A percentile compares a stretch with the other conserved stretches of the same genome.
phyloP scores from a whole-genome alignment of 2,329 filamentous ascomycete species.

The Albophoma yamanashiensis region DNA sequence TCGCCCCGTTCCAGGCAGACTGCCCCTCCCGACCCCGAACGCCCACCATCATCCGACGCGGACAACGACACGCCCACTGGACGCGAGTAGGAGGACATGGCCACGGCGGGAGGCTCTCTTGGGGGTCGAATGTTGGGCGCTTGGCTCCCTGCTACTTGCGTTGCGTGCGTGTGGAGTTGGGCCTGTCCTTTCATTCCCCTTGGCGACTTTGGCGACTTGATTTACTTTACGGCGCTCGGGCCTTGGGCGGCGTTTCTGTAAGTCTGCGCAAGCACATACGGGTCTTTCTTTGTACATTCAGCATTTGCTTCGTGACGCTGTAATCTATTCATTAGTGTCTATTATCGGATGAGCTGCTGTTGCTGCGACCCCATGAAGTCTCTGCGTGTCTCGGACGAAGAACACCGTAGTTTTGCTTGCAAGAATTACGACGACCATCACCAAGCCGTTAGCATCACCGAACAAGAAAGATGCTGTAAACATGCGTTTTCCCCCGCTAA shows the following conservation, averaged over 20 bases:
- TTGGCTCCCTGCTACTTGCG: neutral
- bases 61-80: neutral
- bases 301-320: constrained; percentile 31
- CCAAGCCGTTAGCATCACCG: neutral
- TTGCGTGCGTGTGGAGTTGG: constrained; percentile 4
- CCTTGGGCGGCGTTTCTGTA: constrained; percentile 9
- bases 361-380: neutral
- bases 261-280: constrained; percentile 11
- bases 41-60: neutral
- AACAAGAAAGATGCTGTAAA: neutral
- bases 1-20: constrained; percentile 11
- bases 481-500: neutral
- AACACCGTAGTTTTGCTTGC: neutral
- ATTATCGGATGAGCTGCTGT: constrained; percentile 11
- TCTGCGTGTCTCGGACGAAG: neutral
- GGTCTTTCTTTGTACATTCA: constrained; percentile 17
- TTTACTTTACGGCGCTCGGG: neutral
- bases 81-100: neutral
- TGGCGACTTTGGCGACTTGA: neutral
- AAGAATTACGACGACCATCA: neutral
- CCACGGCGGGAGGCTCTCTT: neutral
- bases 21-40: neutral
- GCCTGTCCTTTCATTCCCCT: neutral
- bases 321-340: constrained; percentile 35
- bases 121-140: neutral